phyloP scores from a whole-genome alignment of 23 red algal species.

The Gracilariopsis chorda region DNA sequence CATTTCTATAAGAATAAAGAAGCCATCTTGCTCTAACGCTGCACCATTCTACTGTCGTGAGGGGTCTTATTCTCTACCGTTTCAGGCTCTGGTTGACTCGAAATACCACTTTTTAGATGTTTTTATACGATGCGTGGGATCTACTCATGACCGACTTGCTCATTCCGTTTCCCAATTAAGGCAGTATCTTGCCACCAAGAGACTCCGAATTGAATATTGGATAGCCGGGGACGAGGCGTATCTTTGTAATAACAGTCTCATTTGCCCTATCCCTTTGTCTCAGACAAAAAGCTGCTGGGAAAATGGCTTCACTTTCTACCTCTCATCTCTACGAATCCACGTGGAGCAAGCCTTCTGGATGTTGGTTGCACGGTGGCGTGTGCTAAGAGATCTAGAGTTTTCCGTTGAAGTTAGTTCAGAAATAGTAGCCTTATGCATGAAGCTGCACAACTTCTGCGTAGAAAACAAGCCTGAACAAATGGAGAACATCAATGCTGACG shows the following conservation, averaged over 20 bases:
- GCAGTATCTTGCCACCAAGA: not conserved
- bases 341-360: slow-evolving; percentile 3
- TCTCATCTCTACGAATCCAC: not conserved
- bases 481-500: not conserved
- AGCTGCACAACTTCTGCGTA: not conserved
- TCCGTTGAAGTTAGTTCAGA: not conserved
- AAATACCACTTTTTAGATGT: slow-evolving; percentile 6
- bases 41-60: not conserved
- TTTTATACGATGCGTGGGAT: not conserved
- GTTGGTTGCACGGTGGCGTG: not conserved
- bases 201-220: not conserved
- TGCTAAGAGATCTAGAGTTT: not conserved
- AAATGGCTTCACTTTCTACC: not conserved
- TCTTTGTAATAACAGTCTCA: not conserved
- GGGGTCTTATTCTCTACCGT: not conserved
- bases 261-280: not conserved
- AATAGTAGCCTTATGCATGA: not conserved
- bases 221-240: not conserved
- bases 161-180: not conserved
- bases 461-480: not conserved
- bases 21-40: not conserved
- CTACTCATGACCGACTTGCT: not conserved
- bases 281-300: not conserved
- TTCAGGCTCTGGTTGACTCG: slow-evolving; percentile 5
- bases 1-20: not conserved